These are phyloP conservation scores for Kalanchoe fedtschenkoi DNA, from an alignment of 164 flowering plant genomes.

Conservation along the genomic window DNA sequence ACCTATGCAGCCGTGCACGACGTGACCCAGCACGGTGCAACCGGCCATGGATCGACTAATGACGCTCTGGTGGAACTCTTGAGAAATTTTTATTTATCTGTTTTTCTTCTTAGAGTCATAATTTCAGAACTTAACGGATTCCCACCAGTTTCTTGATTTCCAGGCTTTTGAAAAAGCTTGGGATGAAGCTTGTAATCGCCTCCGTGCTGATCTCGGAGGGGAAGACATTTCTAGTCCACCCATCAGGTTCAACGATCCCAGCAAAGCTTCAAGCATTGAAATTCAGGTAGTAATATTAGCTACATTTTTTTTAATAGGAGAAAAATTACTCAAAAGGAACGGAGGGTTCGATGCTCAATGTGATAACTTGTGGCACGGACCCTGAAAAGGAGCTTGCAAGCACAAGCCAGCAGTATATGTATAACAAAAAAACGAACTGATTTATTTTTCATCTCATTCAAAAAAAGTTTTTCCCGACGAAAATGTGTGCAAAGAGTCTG, in stretches of 20 bases:
- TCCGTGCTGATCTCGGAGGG: background rate
- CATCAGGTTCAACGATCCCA: background rate
- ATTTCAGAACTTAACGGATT: background rate
- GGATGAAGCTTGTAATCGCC: background rate
- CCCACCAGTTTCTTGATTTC: background rate
- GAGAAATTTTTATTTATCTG: too few species aligned
- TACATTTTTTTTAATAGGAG: background rate
- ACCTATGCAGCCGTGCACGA: background rate
- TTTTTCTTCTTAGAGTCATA: background rate
- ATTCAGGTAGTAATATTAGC: background rate
- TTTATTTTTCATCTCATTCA: background rate
- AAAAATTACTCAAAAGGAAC: background rate
- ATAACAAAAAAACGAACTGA: too few species aligned
- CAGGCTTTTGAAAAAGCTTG: conserved; percentile 1
- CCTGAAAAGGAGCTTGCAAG: background rate
- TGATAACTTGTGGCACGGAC: background rate
- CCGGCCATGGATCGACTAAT: background rate
- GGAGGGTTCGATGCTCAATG: background rate
- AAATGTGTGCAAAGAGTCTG: conserved; percentile 16
- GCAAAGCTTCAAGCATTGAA: background rate
- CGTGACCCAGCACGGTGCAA: background rate
- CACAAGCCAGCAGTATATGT: background rate
- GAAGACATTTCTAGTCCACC: background rate
- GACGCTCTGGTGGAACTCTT: background rate
- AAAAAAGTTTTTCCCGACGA: background rate